Conservation (phyloP, 2,329 filamentous ascomycete species). For the Capronia epimyces region DNA sequence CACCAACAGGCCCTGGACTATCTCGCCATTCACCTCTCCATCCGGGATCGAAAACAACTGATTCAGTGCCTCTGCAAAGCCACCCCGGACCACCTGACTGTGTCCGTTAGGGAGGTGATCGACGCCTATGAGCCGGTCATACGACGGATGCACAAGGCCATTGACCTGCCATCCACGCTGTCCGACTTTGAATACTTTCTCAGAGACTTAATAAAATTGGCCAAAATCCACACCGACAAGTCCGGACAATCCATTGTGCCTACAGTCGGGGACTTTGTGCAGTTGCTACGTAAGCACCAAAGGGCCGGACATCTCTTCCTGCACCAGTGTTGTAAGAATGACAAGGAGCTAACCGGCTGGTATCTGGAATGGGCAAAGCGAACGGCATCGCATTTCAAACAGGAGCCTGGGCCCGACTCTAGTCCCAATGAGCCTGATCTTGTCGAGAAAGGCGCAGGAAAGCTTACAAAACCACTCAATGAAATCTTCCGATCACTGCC, state of each 20-base stretch:
- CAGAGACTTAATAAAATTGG: constrained; percentile 61
- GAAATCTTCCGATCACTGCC: constrained; percentile 46
- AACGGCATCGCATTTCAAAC: constrained; percentile 53
- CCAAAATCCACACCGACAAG: constrained; percentile 37
- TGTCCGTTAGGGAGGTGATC: constrained; percentile 59
- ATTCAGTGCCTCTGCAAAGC: constrained; percentile 61
- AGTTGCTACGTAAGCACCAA: constrained; percentile 60
- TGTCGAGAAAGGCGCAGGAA: constrained; percentile 36
- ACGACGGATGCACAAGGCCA: constrained; percentile 61
- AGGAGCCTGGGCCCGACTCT: constrained; percentile 8
- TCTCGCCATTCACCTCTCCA: constrained; percentile 63
- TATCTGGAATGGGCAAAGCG: constrained; percentile 59
- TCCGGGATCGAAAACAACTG: constrained; percentile 68
- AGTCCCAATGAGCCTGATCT: constrained; percentile 28
- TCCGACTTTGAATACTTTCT: constrained; percentile 63
- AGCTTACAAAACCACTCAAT: constrained; percentile 40
- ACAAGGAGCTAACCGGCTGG: constrained; percentile 58
- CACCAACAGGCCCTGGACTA: constrained; percentile 64
- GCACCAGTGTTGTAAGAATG: constrained; percentile 63
- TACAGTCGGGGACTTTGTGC: constrained; percentile 66
- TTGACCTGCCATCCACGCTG: constrained; percentile 66
- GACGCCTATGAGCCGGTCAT: constrained; percentile 70
- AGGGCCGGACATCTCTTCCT: constrained; percentile 63
- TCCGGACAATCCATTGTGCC: constrained; percentile 39
- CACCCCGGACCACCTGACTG: constrained; percentile 67